Conservation (phyloP, 352 stramenopile genomes). For the Peronosclerospora sorghi region DNA sequence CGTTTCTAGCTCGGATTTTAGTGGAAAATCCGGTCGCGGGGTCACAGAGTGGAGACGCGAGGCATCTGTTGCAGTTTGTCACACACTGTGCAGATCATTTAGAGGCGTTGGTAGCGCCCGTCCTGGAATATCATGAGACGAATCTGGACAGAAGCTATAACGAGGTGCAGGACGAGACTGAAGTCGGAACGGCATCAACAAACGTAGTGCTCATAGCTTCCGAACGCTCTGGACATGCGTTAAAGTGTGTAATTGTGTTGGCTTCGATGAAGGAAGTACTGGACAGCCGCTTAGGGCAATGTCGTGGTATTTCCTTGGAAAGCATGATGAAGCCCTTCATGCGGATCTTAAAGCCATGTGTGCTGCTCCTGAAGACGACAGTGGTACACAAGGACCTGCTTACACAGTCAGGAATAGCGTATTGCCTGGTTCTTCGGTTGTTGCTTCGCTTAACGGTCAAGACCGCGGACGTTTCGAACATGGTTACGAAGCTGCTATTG, state of each 20-base stretch:
- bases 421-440: conserved; percentile 52
- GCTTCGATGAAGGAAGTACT: conserved; percentile 52
- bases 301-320: conserved; percentile 3
- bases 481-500: conserved; percentile 23
- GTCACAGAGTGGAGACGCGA: conserved; percentile 6
- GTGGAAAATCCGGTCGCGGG: conserved; percentile 19
- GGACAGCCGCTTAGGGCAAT: conserved; percentile 23
- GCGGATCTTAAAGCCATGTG: conserved; percentile 41
- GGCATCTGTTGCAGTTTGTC: conserved; percentile 34
- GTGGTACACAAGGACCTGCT: conserved; percentile 78
- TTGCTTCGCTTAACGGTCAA: conserved; percentile 25
- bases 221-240: conserved; percentile 51
- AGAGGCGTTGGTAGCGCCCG: conserved; percentile 36
- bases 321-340: conserved; percentile 13
- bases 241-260: conserved; percentile 64
- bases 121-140: conserved; percentile 29
- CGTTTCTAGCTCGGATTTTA: conserved; percentile 36
- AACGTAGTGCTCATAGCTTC: conserved; percentile 64
- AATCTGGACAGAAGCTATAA: conserved; percentile 1
- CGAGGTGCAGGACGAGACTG: conserved; percentile 5
- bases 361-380: conserved; percentile 48
- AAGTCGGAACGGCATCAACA: conserved; percentile 23
- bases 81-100: conserved; percentile 44
- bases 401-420: conserved; percentile 57
- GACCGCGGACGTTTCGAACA: neutral